Percentiles rank a stretch among this genome's conserved stretches.
Evolutionary conservation across 805 yeast genomes (phyloP).

Genomic region (Metschnikowia vanudenii): DNA sequence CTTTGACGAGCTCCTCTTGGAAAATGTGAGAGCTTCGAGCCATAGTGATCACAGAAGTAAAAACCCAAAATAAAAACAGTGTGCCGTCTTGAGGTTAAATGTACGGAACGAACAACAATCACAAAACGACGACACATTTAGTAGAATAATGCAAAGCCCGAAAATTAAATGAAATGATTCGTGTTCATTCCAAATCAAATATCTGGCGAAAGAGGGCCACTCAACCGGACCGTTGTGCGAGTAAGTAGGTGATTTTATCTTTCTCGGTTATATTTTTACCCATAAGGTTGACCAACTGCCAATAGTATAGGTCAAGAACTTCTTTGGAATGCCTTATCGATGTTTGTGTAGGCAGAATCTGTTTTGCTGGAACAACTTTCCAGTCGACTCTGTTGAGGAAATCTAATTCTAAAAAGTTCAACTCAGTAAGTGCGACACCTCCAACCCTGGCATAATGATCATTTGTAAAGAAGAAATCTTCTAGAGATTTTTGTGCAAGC

Average conservation of each 20-base stretch:
- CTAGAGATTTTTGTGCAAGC: constrained; percentile 84
- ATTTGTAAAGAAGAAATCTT: constrained; percentile 93
- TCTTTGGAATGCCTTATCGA: constrained; percentile 35
- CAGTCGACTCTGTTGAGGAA: constrained; percentile 78
- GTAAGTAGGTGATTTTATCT: constrained; percentile 12
- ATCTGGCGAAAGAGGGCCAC: too few species aligned
- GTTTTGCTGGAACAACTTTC: constrained; percentile 45
- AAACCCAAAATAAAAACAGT: neutral
- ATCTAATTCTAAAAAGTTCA: constrained; percentile 86
- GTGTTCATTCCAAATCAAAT: too few species aligned
- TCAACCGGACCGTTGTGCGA: neutral
- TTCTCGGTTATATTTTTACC: constrained; percentile 29
- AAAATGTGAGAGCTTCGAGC: neutral
- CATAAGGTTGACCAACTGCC: constrained; percentile 41
- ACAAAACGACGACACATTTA: neutral
- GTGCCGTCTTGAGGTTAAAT: neutral
- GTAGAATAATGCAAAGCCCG: constrained; percentile 1
- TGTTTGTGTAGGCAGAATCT: constrained; percentile 20
- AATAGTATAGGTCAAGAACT: constrained; percentile 39
- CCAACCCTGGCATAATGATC: constrained; percentile 95
- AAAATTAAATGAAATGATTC: neutral
- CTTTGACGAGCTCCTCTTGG: neutral
- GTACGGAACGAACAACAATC: neutral
- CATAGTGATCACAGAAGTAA: neutral
- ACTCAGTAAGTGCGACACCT: constrained; percentile 79